phyloP scores from a whole-genome alignment of 2,329 filamentous ascomycete species.

The Diaporthe eres region DNA sequence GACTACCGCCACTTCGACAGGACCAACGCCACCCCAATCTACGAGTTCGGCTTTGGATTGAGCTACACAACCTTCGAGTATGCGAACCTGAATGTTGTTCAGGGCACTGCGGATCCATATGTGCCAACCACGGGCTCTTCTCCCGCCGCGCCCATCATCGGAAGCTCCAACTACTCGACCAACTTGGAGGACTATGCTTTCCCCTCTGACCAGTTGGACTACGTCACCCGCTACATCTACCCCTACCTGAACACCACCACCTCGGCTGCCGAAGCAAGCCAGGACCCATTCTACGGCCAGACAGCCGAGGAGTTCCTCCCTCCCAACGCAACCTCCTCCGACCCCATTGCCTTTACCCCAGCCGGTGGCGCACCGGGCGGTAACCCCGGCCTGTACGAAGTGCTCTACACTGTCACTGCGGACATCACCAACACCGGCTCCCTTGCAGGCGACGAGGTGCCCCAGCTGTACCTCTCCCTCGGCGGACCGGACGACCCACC shows the following conservation, averaged over 20 bases:
- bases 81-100: constrained; percentile 73
- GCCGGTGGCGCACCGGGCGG: constrained; percentile 69
- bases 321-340: constrained; percentile 66
- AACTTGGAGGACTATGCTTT: constrained; percentile 77
- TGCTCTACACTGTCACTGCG: constrained; percentile 76
- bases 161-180: constrained; percentile 75
- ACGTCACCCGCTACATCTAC: constrained; percentile 73
- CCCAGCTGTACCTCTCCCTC: constrained; percentile 84
- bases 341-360: constrained; percentile 67
- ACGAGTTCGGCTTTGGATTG: constrained; percentile 85
- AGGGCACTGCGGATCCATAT: constrained; percentile 66
- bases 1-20: constrained; percentile 85
- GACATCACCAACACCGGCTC: constrained; percentile 80
- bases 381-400: constrained; percentile 76
- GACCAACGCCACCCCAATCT: constrained; percentile 76
- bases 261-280: constrained; percentile 67
- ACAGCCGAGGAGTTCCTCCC: constrained; percentile 73
- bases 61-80: constrained; percentile 86
- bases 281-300: constrained; percentile 72
- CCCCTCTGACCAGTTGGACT: constrained; percentile 68
- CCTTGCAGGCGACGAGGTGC: constrained; percentile 76
- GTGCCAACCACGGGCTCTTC: constrained; percentile 73
- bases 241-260: constrained; percentile 78
- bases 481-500: constrained; percentile 81
- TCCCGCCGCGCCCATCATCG: constrained; percentile 73